Evolutionary conservation across 768 basidiomycete species (phyloP).

Genomic region (Pisolithus sp.): DNA sequence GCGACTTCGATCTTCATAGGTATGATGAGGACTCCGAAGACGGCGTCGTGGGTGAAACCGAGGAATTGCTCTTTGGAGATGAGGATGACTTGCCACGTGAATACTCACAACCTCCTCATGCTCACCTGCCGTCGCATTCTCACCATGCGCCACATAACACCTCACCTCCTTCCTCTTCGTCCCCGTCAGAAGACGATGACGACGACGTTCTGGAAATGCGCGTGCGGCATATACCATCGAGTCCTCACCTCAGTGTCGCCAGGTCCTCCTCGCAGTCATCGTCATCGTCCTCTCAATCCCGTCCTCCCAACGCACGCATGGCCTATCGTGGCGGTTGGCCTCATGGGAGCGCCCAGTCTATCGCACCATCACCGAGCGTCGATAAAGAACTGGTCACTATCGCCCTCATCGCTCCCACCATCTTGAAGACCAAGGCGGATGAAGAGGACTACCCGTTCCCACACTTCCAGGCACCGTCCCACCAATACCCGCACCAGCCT

Average conservation of each 20-base stretch:
- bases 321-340: slow-evolving; percentile 17
- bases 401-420: slow-evolving; percentile 70
- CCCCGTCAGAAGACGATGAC: slow-evolving; percentile 38
- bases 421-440: slow-evolving; percentile 72
- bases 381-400: slow-evolving; percentile 60
- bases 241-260: slow-evolving; percentile 18
- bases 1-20: slow-evolving; percentile 27
- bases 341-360: slow-evolving; percentile 41
- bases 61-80: slow-evolving; percentile 27
- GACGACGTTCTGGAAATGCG: slow-evolving; percentile 66
- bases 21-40: slow-evolving; percentile 69
- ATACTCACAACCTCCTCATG: slow-evolving; percentile 14
- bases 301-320: slow-evolving; percentile 27
- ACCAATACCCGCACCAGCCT: slow-evolving; percentile 3
- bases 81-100: slow-evolving; percentile 15
- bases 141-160: slow-evolving; percentile 14
- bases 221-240: slow-evolving; percentile 21
- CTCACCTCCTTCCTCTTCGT: slow-evolving; percentile 24
- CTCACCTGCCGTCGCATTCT: slow-evolving; percentile 5
- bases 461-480: slow-evolving; percentile 8
- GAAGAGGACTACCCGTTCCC: slow-evolving; percentile 27
- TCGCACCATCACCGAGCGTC: slow-evolving; percentile 24
- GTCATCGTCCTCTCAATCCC: slow-evolving; percentile 20
- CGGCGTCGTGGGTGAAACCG: slow-evolving; percentile 44
- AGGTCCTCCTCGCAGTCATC: slow-evolving; percentile 36